These are phyloP conservation scores for Daucus carota DNA, from an alignment of 129 eudicot genomes.

Conservation along the genomic window DH1_v3.0 NC_030389.2:37420501-37421000, in stretches of 20 bases:
- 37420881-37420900: neutral
- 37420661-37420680: no score
- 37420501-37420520: neutral
- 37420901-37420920: neutral
- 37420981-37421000: conserved; percentile 19
- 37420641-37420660: no score
- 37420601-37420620: neutral
- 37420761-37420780: neutral
- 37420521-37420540: neutral
- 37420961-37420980: conserved; percentile 10
- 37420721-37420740: neutral
- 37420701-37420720: neutral
- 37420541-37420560: conserved; percentile 6
- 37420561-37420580: neutral
- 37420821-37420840: conserved; percentile 5
- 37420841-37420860: neutral
- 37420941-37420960: neutral
- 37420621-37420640: neutral
- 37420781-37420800: neutral
- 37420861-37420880: neutral
- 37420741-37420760: neutral
- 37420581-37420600: neutral
- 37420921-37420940: neutral
- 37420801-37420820: neutral
- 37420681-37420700: no score